A percentile compares a stretch with the other conserved stretches of the same genome.
Conservation (phyloP, 805 yeast genomes). For the Saturnispora zaruensis region DNA sequence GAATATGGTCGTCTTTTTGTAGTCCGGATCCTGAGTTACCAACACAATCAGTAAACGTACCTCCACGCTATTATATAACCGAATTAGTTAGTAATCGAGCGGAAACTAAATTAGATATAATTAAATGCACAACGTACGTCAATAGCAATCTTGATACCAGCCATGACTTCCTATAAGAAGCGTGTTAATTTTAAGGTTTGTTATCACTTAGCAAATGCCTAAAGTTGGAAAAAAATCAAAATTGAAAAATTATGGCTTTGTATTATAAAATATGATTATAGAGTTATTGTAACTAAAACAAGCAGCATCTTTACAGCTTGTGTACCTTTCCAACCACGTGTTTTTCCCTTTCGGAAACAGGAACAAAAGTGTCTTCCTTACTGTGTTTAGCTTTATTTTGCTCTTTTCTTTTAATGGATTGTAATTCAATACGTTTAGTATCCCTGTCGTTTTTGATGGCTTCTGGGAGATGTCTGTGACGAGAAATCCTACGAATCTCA, state of each 20-base stretch:
- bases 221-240: background rate
- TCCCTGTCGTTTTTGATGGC: constrained; percentile 85
- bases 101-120: background rate
- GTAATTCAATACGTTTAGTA: constrained; percentile 67
- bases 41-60: constrained; percentile 81
- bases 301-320: constrained; percentile 27
- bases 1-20: constrained; percentile 49
- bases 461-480: constrained; percentile 87
- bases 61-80: constrained; percentile 45
- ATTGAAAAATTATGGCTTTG: background rate
- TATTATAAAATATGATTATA: background rate
- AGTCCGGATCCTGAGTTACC: constrained; percentile 43
- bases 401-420: constrained; percentile 70
- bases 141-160: constrained; percentile 15
- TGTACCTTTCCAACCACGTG: constrained; percentile 80
- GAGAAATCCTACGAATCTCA: constrained; percentile 78
- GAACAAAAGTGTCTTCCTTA: constrained; percentile 51
- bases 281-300: background rate
- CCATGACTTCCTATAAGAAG: background rate
- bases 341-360: constrained; percentile 68
- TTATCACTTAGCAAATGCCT: background rate
- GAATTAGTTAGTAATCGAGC: background rate
- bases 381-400: constrained; percentile 75
- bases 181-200: background rate
- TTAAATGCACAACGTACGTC: constrained; percentile 11